Conservation (phyloP, 1,139 yeast genomes). For the Candida anutae region DNA sequence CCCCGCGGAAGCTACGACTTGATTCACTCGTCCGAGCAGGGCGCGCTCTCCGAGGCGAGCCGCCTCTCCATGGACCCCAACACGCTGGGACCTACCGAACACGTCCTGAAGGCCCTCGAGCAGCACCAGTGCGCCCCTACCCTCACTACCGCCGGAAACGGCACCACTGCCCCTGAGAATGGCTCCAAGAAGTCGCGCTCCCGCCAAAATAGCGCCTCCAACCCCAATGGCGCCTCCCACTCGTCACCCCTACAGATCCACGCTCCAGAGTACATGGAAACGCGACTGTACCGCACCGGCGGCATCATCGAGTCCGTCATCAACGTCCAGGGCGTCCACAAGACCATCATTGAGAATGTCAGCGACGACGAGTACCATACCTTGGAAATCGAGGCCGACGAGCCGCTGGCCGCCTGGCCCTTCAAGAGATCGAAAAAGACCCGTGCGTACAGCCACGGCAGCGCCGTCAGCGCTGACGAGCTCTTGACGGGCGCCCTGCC, state of each 20-base stretch:
- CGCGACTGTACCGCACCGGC: slow-evolving; percentile 44
- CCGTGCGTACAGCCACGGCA: too few species aligned
- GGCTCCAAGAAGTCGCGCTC: not conserved
- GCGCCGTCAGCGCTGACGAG: too few species aligned
- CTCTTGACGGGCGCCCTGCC: too few species aligned
- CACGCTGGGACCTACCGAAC: not conserved
- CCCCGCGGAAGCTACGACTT: slow-evolving; percentile 23
- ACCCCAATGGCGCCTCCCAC: slow-evolving; percentile 1
- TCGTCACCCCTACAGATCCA: too few species aligned
- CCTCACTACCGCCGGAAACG: not conserved
- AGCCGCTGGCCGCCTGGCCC: too few species aligned
- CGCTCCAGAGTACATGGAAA: slow-evolving; percentile 23
- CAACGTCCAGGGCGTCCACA: slow-evolving; percentile 76
- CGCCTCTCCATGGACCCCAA: slow-evolving; percentile 5
- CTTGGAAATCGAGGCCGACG: too few species aligned
- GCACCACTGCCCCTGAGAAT: not conserved
- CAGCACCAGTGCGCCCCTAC: not conserved
- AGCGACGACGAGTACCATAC: slow-evolving; percentile 26
- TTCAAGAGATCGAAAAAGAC: too few species aligned
- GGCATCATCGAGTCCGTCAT: slow-evolving; percentile 83
- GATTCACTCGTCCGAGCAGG: slow-evolving; percentile 44
- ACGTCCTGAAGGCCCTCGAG: too few species aligned
- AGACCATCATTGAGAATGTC: slow-evolving; percentile 71
- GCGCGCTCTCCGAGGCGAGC: slow-evolving; percentile 35
- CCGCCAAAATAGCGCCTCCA: not conserved